These are phyloP conservation scores for Pyronema omphalodes DNA, from an alignment of 495 filamentous ascomycete species.

Conservation along the genomic window DNA sequence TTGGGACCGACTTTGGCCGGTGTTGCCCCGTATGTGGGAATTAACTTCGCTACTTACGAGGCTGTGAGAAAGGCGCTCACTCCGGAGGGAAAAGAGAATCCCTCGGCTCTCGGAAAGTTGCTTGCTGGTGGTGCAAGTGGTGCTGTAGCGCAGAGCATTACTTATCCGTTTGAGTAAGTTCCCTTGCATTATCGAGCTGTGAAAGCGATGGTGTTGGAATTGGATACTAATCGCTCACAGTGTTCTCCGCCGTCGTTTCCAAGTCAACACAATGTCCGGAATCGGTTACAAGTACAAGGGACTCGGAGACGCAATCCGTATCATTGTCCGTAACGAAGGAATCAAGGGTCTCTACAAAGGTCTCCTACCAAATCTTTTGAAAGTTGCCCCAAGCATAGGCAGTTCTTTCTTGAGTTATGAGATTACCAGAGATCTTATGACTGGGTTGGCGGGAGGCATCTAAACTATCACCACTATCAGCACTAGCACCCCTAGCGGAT, in stretches of 20 bases:
- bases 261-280: conserved; percentile 98
- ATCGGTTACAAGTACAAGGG: conserved; percentile 91
- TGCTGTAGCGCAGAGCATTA: conserved; percentile 92
- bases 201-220: neutral
- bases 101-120: conserved; percentile 59
- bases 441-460: conserved; percentile 1
- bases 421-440: conserved; percentile 58
- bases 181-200: neutral
- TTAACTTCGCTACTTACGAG: conserved; percentile 98
- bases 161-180: conserved; percentile 82
- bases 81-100: conserved; percentile 71
- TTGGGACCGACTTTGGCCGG: conserved; percentile 87
- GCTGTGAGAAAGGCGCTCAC: conserved; percentile 68
- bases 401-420: conserved; percentile 97
- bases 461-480: neutral
- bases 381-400: conserved; percentile 96
- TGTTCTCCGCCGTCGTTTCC: conserved; percentile 85
- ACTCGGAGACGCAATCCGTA: conserved; percentile 62
- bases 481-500: neutral
- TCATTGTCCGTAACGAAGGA: conserved; percentile 68
- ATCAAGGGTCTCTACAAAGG: conserved; percentile 71
- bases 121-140: conserved; percentile 79
- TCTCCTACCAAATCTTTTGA: conserved; percentile 80
- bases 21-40: conserved; percentile 82
- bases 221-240: conserved; percentile 27